Evolutionary conservation across 2,329 filamentous ascomycete genomes (phyloP).

Genomic region (Ceratocystis variospora): DNA sequence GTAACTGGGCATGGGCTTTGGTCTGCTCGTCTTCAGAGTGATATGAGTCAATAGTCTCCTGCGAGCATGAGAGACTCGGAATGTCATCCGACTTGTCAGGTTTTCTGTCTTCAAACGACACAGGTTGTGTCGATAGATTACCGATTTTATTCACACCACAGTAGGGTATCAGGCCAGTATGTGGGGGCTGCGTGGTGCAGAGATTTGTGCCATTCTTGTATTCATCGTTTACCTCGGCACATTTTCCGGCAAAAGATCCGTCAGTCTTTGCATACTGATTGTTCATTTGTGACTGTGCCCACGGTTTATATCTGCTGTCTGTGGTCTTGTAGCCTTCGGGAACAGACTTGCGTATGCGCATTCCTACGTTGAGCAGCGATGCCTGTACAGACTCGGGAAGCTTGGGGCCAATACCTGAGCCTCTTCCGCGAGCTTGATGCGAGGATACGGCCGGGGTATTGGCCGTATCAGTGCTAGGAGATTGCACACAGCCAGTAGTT

Average conservation of each 20-base stretch:
- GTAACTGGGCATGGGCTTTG: slow-evolving; percentile 23
- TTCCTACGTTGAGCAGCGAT: slow-evolving; percentile 79
- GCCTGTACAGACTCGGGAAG: slow-evolving; percentile 58
- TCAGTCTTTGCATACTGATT: too few species aligned
- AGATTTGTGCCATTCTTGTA: too few species aligned
- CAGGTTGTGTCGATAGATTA: slow-evolving; percentile 48
- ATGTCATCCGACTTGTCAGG: slow-evolving; percentile 23
- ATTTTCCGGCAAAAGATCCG: too few species aligned
- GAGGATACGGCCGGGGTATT: slow-evolving; percentile 23
- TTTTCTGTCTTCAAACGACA: slow-evolving; percentile 25
- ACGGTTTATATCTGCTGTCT: slow-evolving; percentile 4
- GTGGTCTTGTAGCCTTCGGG: slow-evolving; percentile 83
- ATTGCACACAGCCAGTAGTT: slow-evolving; percentile 18
- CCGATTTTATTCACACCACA: slow-evolving; percentile 68
- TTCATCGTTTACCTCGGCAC: too few species aligned
- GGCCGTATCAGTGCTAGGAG: background rate
- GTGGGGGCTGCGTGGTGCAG: slow-evolving; percentile 24
- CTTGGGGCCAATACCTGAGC: slow-evolving; percentile 26
- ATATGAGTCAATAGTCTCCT: slow-evolving; percentile 36
- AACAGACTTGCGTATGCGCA: slow-evolving; percentile 86
- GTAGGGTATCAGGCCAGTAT: slow-evolving; percentile 60
- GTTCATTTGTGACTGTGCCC: background rate
- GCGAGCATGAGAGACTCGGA: slow-evolving; percentile 40
- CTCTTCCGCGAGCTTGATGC: slow-evolving; percentile 21
- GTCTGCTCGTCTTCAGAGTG: slow-evolving; percentile 20